Evolutionary conservation across 2,329 filamentous ascomycete species (phyloP).

Genomic region (Penicillium thymicola): DNA sequence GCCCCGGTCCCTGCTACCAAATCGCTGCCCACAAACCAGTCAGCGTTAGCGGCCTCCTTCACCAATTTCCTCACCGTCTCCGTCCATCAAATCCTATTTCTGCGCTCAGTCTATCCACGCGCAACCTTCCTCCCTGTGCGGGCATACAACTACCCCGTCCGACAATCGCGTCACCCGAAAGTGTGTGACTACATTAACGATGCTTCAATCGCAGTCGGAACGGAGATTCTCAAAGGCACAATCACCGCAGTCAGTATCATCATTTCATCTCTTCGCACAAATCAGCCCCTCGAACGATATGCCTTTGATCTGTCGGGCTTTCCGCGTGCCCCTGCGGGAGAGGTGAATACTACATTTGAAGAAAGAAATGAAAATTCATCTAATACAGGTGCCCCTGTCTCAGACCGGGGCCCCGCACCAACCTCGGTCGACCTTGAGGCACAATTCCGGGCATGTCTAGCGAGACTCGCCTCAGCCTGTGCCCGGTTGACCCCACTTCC

Average conservation of each 20-base stretch:
- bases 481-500: constrained; percentile 43
- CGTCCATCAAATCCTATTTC: constrained; percentile 81
- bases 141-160: constrained; percentile 79
- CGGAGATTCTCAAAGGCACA: constrained; percentile 63
- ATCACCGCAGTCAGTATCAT: constrained; percentile 57
- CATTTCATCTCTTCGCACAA: constrained; percentile 51
- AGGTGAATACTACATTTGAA: constrained; percentile 53
- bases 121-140: constrained; percentile 73
- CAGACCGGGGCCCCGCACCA: constrained; percentile 29
- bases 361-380: constrained; percentile 36
- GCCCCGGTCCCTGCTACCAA: constrained; percentile 41
- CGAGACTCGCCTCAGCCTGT: constrained; percentile 44
- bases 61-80: constrained; percentile 76
- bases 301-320: constrained; percentile 59
- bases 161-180: constrained; percentile 79
- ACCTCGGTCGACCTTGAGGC: constrained; percentile 46
- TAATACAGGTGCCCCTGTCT: constrained; percentile 28
- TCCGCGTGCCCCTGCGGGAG: constrained; percentile 47
- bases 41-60: constrained; percentile 65
- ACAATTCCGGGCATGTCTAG: constrained; percentile 48
- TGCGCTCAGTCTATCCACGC: constrained; percentile 74
- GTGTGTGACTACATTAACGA: constrained; percentile 84
- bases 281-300: constrained; percentile 57
- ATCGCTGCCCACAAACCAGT: constrained; percentile 49
- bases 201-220: constrained; percentile 68